phyloP scores from a whole-genome alignment of 805 yeast species.

The Saturnispora saitoi region DNA sequence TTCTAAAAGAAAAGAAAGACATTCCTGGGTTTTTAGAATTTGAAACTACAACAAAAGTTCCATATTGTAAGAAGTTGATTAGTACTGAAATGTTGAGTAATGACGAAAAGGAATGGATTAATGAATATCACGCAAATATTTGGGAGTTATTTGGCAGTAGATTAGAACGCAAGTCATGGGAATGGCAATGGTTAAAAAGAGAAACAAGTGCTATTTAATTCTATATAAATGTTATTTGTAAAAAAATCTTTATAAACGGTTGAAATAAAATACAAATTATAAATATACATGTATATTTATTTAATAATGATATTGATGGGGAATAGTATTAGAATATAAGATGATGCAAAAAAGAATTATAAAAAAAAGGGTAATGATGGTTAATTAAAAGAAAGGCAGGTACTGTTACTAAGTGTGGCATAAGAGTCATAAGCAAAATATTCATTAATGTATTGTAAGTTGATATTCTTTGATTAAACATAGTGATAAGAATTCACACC shows the following conservation, averaged over 20 bases:
- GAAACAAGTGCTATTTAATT: conserved; percentile 32
- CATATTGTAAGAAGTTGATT: conserved; percentile 46
- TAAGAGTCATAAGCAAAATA: too few species aligned
- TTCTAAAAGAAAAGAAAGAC: conserved; percentile 31
- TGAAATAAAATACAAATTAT: too few species aligned
- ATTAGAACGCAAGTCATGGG: conserved; percentile 31
- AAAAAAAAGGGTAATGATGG: background rate
- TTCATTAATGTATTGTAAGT: too few species aligned
- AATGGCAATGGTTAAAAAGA: conserved; percentile 41
- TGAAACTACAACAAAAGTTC: conserved; percentile 50
- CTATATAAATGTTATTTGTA: background rate
- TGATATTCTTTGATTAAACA: too few species aligned
- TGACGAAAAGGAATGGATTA: conserved; percentile 43
- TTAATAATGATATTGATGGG: background rate
- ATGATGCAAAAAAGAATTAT: too few species aligned
- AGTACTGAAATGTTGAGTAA: conserved; percentile 33
- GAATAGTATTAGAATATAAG: too few species aligned
- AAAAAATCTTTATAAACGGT: background rate
- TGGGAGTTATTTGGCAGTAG: conserved; percentile 36
- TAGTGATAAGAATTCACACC: conserved; percentile 46
- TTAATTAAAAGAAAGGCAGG: background rate
- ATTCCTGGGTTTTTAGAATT: conserved; percentile 41
- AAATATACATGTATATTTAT: too few species aligned
- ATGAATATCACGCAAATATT: conserved; percentile 38
- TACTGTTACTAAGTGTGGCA: too few species aligned